phyloP scores from a whole-genome alignment of 768 basidiomycete genomes.

The Pleurotus eryngii region DNA sequence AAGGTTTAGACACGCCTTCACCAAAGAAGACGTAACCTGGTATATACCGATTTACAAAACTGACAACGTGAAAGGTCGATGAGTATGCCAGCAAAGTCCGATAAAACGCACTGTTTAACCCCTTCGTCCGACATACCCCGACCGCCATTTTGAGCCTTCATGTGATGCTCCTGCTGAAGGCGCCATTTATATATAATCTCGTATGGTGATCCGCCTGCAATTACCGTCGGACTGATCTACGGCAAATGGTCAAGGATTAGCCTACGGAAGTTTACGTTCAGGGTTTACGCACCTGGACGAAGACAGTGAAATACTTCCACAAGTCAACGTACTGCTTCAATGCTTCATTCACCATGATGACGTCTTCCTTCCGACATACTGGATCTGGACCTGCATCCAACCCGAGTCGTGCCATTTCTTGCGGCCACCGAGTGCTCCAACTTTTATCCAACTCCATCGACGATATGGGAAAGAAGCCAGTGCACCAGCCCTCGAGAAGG shows the following conservation, averaged over 20 bases:
- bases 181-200: constrained; percentile 84
- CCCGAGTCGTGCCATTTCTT: constrained; percentile 32
- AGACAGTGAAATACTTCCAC: constrained; percentile 71
- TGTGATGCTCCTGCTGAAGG: constrained; percentile 82
- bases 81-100: constrained; percentile 7
- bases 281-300: constrained; percentile 62
- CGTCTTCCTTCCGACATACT: constrained; percentile 45
- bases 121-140: constrained; percentile 81
- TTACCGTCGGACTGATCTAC: neutral
- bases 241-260: neutral
- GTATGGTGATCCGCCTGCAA: constrained; percentile 17
- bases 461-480: constrained; percentile 74
- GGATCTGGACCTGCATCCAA: constrained; percentile 22
- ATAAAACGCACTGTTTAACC: constrained; percentile 58
- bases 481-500: constrained; percentile 94
- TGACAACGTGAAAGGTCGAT: neutral
- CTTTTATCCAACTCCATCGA: constrained; percentile 45
- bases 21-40: constrained; percentile 90
- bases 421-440: constrained; percentile 48
- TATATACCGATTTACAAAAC: constrained; percentile 88
- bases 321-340: constrained; percentile 58
- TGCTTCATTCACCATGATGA: constrained; percentile 60
- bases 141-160: constrained; percentile 85
- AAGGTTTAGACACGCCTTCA: constrained; percentile 40
- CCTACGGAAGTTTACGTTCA: neutral